Base-by-base conservation (phyloP, 2,329 filamentous ascomycete species). In the Paramyrothecium sp. region DNA sequence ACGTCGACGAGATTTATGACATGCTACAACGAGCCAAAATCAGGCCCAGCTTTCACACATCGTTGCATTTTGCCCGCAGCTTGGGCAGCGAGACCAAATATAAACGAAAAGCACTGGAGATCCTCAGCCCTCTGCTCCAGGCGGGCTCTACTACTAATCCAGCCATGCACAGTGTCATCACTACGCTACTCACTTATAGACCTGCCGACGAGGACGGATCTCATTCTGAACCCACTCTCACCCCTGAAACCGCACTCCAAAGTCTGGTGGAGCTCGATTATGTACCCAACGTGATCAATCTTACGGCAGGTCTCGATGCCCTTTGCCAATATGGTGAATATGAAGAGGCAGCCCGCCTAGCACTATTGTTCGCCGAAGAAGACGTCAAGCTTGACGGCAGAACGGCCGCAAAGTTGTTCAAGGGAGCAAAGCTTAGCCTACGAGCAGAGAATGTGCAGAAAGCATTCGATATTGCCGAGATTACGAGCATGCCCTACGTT, bases 261-360 rank as follows among this genome's bases (percentile, higher is more conserved):
- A 64, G 61, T 49, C 77, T 92, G 53, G 70, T 89, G 12, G 74
- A 81, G 20, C 72, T 81, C n/a, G 89, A 88, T 2, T 74, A 90
- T 51, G 75, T 77, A 20, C 85, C 89, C 22, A 89, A 90, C 61
- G 73, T 84, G 16, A 75, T 86, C 56, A 80, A 81, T 12, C 85
- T 89, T 66, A 89, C 89, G 17, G 80, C 89, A 49, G 75, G 92
- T 58, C 83, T 97, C 55, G 81, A 86, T 44, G 90, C 91, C 57
- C 85, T 92, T 17, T 84, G 89, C 64, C 78, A 86, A 57, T 83
- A 67, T 10, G 71, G 69, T 10, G 67, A 75, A 38, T 67, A 69
- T 17, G 67, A 71, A 38, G 73, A 75, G 55, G 73, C 72, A 26
- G 68, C 73, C 33, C 61, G 70, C 13, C 63, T 75, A 1, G 68